Evolutionary conservation across 495 filamentous ascomycete species (phyloP), one percentile per base, ranked within the genome.

Genomic region (Hypoxylon cercidicola): DNA sequence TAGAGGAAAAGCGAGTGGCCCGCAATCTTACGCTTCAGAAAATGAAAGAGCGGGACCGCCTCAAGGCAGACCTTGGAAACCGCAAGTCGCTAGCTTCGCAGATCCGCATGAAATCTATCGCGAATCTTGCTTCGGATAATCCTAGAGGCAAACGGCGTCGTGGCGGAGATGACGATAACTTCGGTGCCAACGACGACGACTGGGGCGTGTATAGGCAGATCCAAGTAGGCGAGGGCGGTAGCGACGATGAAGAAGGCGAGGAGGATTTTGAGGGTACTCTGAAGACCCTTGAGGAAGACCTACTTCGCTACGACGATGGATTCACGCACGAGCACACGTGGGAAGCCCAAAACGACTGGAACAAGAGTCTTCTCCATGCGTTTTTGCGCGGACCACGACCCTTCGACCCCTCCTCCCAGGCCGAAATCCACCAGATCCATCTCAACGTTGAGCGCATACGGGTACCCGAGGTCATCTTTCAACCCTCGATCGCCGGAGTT

Each of bases 101-200:
- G 69, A 93, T 95, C 80, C 91, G 95, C 25, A 99, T 99, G 95
- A 97, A 98, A 78, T 92, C 87, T 13, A 89, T 99, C n/a, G 96
- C 95, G 39, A 97, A 96, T 66, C 88, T 99, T 1, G 95, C 95
- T 13, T 93, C 93, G 0, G 95, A 99, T 75, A 88, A 87, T 16
- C 93, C 94, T 0, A 76, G 81, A 6, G 79, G 78, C 4, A 94
- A 94, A 71, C 85, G 93, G 35, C 85, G 95, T 20, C 84, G 91
- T 10, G 89, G 89, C 15, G 81, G 77, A 19, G 79, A 90, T 66
- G 95, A 99, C 68, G 95, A 99, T 71, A 91, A 90, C 58, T 99
- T 99, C 72, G 95, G 95, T 55, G 93, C 94, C 32, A 95, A 99
- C 72, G 95, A 99, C 66, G 92, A 94, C 56, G 95, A 99, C 75